A percentile compares a stretch with the other conserved stretches of the same genome.
phyloP scores from a whole-genome alignment of 1,284 basidiomycete genomes.

The Xerocomus nothofagi region DNA sequence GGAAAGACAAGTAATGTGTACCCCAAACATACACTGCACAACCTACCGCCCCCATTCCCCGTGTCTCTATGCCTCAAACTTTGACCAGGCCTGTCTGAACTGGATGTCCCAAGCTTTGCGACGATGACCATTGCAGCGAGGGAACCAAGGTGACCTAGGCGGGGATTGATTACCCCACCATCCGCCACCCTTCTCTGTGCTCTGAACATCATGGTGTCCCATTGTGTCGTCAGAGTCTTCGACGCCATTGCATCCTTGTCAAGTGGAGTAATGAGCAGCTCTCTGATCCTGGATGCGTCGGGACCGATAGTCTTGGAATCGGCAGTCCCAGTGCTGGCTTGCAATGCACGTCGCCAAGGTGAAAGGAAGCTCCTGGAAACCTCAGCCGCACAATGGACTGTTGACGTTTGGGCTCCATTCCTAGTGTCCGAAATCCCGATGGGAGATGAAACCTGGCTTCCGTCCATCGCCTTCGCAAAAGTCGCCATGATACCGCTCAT shows the following conservation, averaged over 20 bases:
- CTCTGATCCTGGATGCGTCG: not conserved
- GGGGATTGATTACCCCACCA: not conserved
- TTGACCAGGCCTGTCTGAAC: not conserved
- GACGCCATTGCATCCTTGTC: not conserved
- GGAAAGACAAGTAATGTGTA: not conserved
- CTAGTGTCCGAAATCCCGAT: not conserved
- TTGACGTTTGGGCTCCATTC: not conserved
- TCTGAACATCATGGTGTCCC: not conserved
- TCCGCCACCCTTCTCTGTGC: not conserved
- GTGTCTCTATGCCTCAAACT: not conserved
- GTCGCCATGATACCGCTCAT: not conserved
- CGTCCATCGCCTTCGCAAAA: not conserved
- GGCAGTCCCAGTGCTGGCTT: not conserved
- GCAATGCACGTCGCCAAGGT: not conserved
- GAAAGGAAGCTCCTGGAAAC: not conserved
- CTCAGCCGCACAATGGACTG: not conserved
- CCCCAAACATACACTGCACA: not conserved
- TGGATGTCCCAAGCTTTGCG: not conserved
- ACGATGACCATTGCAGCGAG: not conserved
- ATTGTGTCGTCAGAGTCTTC: not conserved
- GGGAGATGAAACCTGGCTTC: not conserved
- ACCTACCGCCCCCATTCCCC: not conserved
- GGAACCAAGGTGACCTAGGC: not conserved
- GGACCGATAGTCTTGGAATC: not conserved
- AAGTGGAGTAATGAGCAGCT: conserved; percentile 1